Evolutionary conservation across 148 eudicot species (phyloP), one percentile per base, ranked within the genome.

Genomic region (Hydrangea macrophylla): DNA sequence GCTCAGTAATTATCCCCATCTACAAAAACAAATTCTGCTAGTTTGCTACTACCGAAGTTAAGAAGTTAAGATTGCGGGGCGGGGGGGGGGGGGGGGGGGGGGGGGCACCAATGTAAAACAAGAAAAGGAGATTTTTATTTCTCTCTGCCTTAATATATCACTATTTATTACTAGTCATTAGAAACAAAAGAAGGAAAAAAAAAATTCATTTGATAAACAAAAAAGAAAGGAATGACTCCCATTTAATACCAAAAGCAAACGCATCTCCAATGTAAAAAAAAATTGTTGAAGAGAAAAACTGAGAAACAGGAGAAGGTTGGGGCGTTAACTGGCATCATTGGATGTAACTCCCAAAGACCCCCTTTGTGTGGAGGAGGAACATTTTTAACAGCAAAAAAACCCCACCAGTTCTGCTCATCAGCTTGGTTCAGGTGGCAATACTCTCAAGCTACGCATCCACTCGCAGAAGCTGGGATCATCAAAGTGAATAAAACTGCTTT

Each of bases 381-480:
- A 8, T 8, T 8, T 15, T 48, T 18, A n/a, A 45, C 50, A 22
- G 26, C 58, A 60, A 35, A 60, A 45, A 20, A 28, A n/a, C n/a
- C 10, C 2, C 50, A 22, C 13, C 13, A 9, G 64, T n/a, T n/a
- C n/a, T n/a, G 39, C n/a, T 12, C 18, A 28, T 76, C 33, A 80
- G 62, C 82, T 84, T 59, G 92, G 85, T 70, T 88, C 96, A 1
- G 98, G 98, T 64, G 98, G 90, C 74, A 82, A 76, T 55, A 94
- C 87, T 83, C 88, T 94, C 77, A 94, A 80, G 71, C 85, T 81
- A 12, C 96, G 90, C 96, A 90, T 88, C 98, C 98, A 94, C 81
- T 94, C 98, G 60, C 92, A 90, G 82, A 88, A 90, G 75, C 98
- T 94, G 37, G 97, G 98, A 69, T 94, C 98, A 36, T 94, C 98